Evolutionary conservation across 2,329 filamentous ascomycete genomes (phyloP), one percentile per base, ranked within the genome.

Genomic region (Harringtonia aguacate): DNA sequence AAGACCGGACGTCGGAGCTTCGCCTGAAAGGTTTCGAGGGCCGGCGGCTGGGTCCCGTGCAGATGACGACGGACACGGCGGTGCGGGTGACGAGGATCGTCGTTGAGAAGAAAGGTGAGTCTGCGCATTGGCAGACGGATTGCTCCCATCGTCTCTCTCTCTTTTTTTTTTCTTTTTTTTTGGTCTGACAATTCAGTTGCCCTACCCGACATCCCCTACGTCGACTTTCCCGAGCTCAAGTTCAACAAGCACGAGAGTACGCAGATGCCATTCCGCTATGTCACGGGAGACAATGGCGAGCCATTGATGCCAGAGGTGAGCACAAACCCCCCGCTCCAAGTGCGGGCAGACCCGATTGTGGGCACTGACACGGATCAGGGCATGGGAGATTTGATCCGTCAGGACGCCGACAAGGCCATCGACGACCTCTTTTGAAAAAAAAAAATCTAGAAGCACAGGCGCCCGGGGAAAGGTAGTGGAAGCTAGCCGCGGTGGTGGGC

Each of bases 31-130:
- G 92, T 4, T 98, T 94, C 56, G 72, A 81, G 46, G 88, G 90
- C 46, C 80, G 92, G 43, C 76, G 92, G 46, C 71, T 98, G 27
- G 92, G 92, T 1, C 86, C 90, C 8, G 82, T 89, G 55, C 92
- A 98, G 64, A 95, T 98, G 90, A 97, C 92, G 4, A 98, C 92
- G 5, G 92, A 98, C 61, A 98, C 92, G 18, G 92, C 92, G 5
- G 92, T 95, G 41, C 77, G 92, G 52, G 90, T 95, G 36, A 97
- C 92, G 28, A 78, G 92, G 52, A 82, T 94, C 54, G 84, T 97
- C 7, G 80, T 89, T 12, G 84, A 94, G 57, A 78, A 89, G 52
- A 84, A 84, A 67, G 75, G 89, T 94, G 18, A 38, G 5, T 17
- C 12, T 27, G 12, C n/a, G 22, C 4, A 17, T 20, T 38, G 34